These are phyloP conservation scores for Herpetospermum pedunculosum DNA, from an alignment of 306 rosid genomes.

Conservation along the genomic window DNA sequence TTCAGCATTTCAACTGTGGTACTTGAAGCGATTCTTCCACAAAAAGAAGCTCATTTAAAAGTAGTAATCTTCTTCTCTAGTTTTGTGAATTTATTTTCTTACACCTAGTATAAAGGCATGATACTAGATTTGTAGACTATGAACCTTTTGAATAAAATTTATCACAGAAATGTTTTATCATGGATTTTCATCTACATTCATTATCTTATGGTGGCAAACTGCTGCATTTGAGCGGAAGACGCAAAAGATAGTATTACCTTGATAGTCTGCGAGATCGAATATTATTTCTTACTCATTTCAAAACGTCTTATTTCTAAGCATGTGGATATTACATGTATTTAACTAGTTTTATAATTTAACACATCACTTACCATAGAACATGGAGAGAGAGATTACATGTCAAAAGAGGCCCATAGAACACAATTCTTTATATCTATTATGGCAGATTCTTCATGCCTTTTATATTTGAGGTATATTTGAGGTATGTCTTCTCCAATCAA, in stretches of 20 bases:
- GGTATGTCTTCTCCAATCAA: not conserved
- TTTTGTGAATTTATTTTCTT: not conserved
- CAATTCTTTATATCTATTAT: too few relatives aligned
- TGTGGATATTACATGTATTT: not conserved
- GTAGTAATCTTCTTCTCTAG: not conserved
- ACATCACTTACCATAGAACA: not conserved
- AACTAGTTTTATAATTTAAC: not conserved
- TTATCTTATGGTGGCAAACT: not conserved
- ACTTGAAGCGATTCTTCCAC: constrained; percentile 74
- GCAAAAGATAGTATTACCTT: not conserved
- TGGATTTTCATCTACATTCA: not conserved
- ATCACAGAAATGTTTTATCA: not conserved
- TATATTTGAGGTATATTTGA: too few relatives aligned
- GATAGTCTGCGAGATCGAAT: not conserved
- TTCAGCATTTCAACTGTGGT: constrained; percentile 67
- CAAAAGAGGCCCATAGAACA: not conserved
- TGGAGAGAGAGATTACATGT: too few relatives aligned
- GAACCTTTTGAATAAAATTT: not conserved
- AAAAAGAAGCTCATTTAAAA: constrained; percentile 74
- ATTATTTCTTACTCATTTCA: not conserved
- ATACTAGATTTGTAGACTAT: not conserved
- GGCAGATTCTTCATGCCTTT: too few relatives aligned
- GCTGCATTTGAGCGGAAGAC: not conserved
- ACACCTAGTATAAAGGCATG: not conserved
- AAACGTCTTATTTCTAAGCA: not conserved